Base-by-base conservation (phyloP, 805 yeast species). In the Saturnispora mendoncae region DNA sequence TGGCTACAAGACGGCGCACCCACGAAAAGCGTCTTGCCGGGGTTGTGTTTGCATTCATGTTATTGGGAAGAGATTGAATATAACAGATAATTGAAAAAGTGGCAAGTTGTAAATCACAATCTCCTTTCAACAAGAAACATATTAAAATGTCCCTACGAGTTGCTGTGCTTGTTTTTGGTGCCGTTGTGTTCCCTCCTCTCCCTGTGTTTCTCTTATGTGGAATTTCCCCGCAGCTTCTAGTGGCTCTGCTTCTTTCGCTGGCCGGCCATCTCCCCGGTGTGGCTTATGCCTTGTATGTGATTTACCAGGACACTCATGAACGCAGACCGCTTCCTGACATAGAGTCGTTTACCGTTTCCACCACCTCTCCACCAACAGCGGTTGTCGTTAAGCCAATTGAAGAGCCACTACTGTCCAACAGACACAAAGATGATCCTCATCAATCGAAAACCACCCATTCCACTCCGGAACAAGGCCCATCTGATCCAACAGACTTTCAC, bases 171-270 rank as follows among this genome's bases (percentile, higher is more conserved):
- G 75, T 78, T 43, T 49, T 77, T 1, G 55, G 78, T 6, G 79
- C 85, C 3, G 68, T 80, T 38, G 65, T 82, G 38, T 68, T 79
- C 54, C 92, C 94, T 2, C 92, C 92, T 0, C 64, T 82, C 10
- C 84, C 88, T 0, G 87, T 83, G 9, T 60, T 77, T 57, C 66
- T 80, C 28, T 68, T 86, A 53, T 63, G 76, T 36, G 92, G 92
- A 1, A 40, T 75, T 50, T 66, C 80, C 2, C 54, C 63, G 26
- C 84, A 81, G 49, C 62, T 74, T 13, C 44, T 66, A 25, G 56
- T 72, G 19, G 61, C 67, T 40, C 55, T 71, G 20, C 36, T 68
- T 21, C 61, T 74, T 35, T 68, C 71, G 33, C 34, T 70, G 20
- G 55, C 72, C 26, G 76, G 76, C 2, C 73, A 70, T 48, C 45